Percentiles rank a stretch among this genome's conserved stretches.
These are phyloP conservation scores for Brassica juncea DNA, from an alignment of 345 rosid genomes.

Conservation along the genomic window DNA sequence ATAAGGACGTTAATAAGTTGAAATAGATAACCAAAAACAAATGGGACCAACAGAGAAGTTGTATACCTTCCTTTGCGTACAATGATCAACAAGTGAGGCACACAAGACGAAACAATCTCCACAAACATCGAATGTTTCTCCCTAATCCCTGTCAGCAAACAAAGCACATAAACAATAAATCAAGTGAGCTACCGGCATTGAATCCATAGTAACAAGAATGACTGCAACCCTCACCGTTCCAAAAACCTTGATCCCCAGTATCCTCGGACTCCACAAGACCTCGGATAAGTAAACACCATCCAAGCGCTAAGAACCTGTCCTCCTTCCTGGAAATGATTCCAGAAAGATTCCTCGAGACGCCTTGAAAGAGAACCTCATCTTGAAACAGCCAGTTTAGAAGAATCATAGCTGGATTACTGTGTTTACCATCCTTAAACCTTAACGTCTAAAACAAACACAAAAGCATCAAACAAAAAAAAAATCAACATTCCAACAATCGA, in stretches of 20 bases:
- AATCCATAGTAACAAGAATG: slow-evolving; percentile 6
- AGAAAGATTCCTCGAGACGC: slow-evolving; percentile 48
- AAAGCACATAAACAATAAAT: neutral
- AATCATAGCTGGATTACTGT: slow-evolving; percentile 55
- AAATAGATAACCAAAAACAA: slow-evolving; percentile 5
- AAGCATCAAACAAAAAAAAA: neutral
- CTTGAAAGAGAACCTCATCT: slow-evolving; percentile 64
- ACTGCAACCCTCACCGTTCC: slow-evolving; percentile 51
- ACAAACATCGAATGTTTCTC: slow-evolving; percentile 57
- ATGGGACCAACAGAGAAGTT: neutral
- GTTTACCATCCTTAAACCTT: slow-evolving; percentile 57
- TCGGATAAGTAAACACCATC: slow-evolving; percentile 84
- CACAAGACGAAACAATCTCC: slow-evolving; percentile 58
- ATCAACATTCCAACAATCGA: neutral
- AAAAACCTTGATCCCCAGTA: slow-evolving; percentile 42
- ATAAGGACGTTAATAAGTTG: neutral
- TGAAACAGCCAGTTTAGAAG: slow-evolving; percentile 71
- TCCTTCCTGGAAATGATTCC: slow-evolving; percentile 55
- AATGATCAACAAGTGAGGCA: slow-evolving; percentile 49
- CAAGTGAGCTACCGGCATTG: neutral
- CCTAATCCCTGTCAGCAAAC: slow-evolving; percentile 54
- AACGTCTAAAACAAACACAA: slow-evolving; percentile 47
- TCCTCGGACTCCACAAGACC: slow-evolving; percentile 58
- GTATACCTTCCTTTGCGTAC: slow-evolving; percentile 70
- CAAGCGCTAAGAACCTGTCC: slow-evolving; percentile 68